These are phyloP conservation scores for Paragyromitra xinjiangensis DNA, from an alignment of 495 filamentous ascomycete species.

Conservation along the genomic window DNA sequence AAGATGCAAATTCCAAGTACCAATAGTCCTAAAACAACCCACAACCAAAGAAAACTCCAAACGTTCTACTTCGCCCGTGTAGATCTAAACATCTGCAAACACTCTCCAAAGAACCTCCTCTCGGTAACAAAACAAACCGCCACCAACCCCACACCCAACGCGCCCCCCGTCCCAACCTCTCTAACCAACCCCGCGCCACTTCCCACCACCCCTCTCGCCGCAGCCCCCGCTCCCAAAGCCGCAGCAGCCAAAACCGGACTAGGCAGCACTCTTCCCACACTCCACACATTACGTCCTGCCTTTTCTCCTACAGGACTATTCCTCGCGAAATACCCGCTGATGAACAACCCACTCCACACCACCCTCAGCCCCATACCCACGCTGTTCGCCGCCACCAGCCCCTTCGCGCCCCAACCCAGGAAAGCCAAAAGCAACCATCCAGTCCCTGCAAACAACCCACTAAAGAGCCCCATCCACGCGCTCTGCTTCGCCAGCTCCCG, in stretches of 20 bases:
- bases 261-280: conserved; percentile 53
- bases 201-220: conserved; percentile 53
- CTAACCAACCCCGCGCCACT: conserved; percentile 63
- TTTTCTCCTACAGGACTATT: conserved; percentile 43
- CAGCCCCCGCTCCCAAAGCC: conserved; percentile 57
- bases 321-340: conserved; percentile 68
- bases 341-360: conserved; percentile 78
- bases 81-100: conserved; percentile 61
- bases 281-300: conserved; percentile 41
- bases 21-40: not conserved
- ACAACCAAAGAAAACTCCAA: not conserved
- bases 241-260: conserved; percentile 58
- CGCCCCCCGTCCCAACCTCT: conserved; percentile 63
- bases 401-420: conserved; percentile 73
- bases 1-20: not conserved
- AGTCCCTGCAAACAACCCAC: conserved; percentile 70
- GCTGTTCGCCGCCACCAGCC: conserved; percentile 83
- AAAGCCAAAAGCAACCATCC: conserved; percentile 76
- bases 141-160: conserved; percentile 66
- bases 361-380: conserved; percentile 88
- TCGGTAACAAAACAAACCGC: conserved; percentile 64
- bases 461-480: conserved; percentile 82
- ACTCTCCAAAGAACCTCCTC: conserved; percentile 65
- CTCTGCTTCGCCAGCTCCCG: conserved; percentile 77
- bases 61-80: conserved; percentile 6